Evolutionary conservation across 495 filamentous ascomycete species (phyloP).

Genomic region (Penicillium angulare): DNA sequence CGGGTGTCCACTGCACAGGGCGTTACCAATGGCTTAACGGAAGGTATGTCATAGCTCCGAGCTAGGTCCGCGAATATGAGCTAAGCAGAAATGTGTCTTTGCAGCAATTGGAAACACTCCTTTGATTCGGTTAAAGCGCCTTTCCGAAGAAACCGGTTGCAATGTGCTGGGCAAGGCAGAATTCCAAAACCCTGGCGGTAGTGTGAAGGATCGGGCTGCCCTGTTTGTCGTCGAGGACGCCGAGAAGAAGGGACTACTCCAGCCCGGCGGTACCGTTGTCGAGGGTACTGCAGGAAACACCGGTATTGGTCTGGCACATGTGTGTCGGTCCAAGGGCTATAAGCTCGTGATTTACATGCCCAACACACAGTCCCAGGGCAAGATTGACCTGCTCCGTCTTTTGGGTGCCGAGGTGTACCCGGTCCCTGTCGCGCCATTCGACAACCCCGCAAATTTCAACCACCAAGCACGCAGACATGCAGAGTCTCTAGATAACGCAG

Average conservation of each 20-base stretch:
- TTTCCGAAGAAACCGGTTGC: conserved; percentile 92
- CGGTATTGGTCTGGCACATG: conserved; percentile 94
- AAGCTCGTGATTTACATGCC: conserved; percentile 98
- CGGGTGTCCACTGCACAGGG: conserved; percentile 81
- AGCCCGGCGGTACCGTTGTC: conserved; percentile 87
- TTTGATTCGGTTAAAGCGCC: conserved; percentile 80
- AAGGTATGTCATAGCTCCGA: conserved; percentile 57
- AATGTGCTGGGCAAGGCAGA: conserved; percentile 95
- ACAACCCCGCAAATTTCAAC: conserved; percentile 96
- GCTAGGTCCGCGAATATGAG: neutral
- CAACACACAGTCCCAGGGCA: conserved; percentile 96
- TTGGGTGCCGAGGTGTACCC: conserved; percentile 97
- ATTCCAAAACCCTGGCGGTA: conserved; percentile 97
- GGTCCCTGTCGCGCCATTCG: conserved; percentile 95
- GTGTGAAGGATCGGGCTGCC: conserved; percentile 94
- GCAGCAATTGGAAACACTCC: conserved; percentile 96
- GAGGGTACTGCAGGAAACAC: conserved; percentile 98
- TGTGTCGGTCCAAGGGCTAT: conserved; percentile 92
- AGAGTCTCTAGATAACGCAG: conserved; percentile 79
- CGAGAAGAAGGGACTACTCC: conserved; percentile 78
- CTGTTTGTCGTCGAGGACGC: conserved; percentile 93
- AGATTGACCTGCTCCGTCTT: conserved; percentile 88
- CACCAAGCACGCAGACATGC: conserved; percentile 91
- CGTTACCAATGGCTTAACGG: conserved; percentile 76
- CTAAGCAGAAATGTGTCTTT: conserved; percentile 4